These are phyloP conservation scores for Cyberlindnera suaveolens DNA, from an alignment of 805 yeast genomes.

Conservation along the genomic window DNA sequence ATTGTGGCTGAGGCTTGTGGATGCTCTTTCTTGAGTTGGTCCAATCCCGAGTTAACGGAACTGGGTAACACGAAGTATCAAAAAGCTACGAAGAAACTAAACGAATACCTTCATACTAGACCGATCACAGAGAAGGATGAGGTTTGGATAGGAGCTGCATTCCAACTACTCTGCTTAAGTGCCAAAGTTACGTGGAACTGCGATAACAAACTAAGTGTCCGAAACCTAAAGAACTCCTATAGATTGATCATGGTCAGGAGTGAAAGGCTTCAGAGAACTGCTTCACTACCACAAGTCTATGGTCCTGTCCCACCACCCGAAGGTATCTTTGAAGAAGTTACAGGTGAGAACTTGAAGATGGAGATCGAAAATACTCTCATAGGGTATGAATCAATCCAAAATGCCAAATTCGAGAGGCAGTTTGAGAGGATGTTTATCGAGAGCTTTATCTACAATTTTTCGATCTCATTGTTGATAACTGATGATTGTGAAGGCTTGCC, in stretches of 20 bases:
- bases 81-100: slow-evolving; percentile 17
- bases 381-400: background rate
- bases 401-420: slow-evolving; percentile 5
- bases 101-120: background rate
- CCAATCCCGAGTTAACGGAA: slow-evolving; percentile 21
- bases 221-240: slow-evolving; percentile 31
- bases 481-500: slow-evolving; percentile 29
- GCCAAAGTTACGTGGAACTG: slow-evolving; percentile 27
- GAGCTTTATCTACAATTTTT: slow-evolving; percentile 37
- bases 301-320: background rate
- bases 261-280: slow-evolving; percentile 2
- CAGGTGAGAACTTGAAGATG: slow-evolving; percentile 15
- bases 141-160: slow-evolving; percentile 36
- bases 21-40: slow-evolving; percentile 31
- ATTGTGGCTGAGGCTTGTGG: slow-evolving; percentile 37
- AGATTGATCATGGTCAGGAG: slow-evolving; percentile 27
- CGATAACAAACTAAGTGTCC: slow-evolving; percentile 3
- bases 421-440: slow-evolving; percentile 33
- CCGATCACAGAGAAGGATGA: slow-evolving; percentile 13
- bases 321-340: slow-evolving; percentile 7
- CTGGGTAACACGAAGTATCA: slow-evolving; percentile 22
- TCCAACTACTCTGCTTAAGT: slow-evolving; percentile 33
- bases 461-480: slow-evolving; percentile 33
- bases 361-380: slow-evolving; percentile 17
- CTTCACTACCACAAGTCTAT: background rate